Base-by-base conservation (phyloP, 495 filamentous ascomycete species). In the Astrothelium subdiscretum region DNA sequence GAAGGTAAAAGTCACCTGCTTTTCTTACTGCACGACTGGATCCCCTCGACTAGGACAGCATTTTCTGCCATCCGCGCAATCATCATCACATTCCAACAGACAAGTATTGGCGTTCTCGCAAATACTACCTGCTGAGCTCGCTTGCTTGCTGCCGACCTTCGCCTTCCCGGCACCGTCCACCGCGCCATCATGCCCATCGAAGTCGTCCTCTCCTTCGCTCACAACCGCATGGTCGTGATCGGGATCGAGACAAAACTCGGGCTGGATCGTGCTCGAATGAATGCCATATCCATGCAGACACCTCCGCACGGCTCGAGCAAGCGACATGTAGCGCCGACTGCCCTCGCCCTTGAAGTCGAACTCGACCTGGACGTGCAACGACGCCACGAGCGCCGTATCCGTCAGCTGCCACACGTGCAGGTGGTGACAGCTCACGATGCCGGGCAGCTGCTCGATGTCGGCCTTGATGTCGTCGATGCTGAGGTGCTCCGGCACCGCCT, bases 341-440 rank as follows among this genome's bases (percentile, higher is more conserved):
- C 85, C 85, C 48, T 84, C 83, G 67, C 82, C 84, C 67, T 86
- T 81, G 73, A 85, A 82, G 68, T 91, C 86, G 29, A 84, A 87
- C 40, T 84, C 85, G 13, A 97, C 87, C 70, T 95, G 89, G 57
- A 98, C 87, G 71, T 98, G 94, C 68, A 98, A 81, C 0, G 87
- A 90, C 3, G 95, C 91, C 22, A 98, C 86, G 32, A 95, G 79
- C 75, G 96, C 95, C 13, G 91, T 90, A 69, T 97, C 92, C 44
- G 86, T 94, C 31, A 98, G 81, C 72, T 97, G 92, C 94, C 94
- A 98, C 63, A 98, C 91, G 72, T 98, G 94, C 12, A 98, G 79
- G 69, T 98, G 91, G 75, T 98, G 94, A 62, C 91, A 94, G 70
- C 87, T 88, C 64, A 90, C 76, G 35, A 98, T 85, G 48, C 92